phyloP scores from a whole-genome alignment of 2,329 filamentous ascomycete species.

The Scedosporium boydii region DNA sequence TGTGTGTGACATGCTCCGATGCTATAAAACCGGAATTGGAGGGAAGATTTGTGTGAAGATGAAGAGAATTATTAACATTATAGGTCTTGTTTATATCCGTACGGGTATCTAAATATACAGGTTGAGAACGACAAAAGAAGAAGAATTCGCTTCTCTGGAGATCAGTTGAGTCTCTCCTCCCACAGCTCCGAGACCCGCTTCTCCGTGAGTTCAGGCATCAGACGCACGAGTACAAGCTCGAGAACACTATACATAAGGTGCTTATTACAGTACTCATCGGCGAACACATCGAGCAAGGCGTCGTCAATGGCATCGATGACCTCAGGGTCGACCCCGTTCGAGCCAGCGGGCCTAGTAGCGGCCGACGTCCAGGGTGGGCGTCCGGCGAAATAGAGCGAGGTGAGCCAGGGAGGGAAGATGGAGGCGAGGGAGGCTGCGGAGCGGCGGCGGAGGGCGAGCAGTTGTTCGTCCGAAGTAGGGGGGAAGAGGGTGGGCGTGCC shows the following conservation, averaged over 20 bases:
- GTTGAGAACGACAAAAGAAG: not conserved
- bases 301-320: slow-evolving; percentile 51
- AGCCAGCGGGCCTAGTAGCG: slow-evolving; percentile 14
- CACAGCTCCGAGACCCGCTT: slow-evolving; percentile 62
- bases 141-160: not conserved
- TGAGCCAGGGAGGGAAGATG: slow-evolving; percentile 36
- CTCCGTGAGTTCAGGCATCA: slow-evolving; percentile 77
- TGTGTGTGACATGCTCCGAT: not conserved
- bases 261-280: slow-evolving; percentile 84
- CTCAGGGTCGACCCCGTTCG: slow-evolving; percentile 31
- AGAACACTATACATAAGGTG: slow-evolving; percentile 77
- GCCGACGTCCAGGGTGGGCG: slow-evolving; percentile 15
- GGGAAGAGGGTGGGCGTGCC: slow-evolving; percentile 53
- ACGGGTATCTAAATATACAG: not conserved
- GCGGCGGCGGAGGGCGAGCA: slow-evolving; percentile 52
- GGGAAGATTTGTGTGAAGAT: not conserved
- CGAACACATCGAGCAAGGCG: slow-evolving; percentile 62
- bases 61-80: not conserved
- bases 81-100: not conserved
- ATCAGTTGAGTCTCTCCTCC: slow-evolving; percentile 53
- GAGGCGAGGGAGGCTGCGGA: slow-evolving; percentile 53
- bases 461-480: slow-evolving; percentile 49
- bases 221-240: slow-evolving; percentile 69
- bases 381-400: slow-evolving; percentile 41
- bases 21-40: not conserved